Evolutionary conservation across 306 rosid genomes (phyloP).

Genomic region (Senna siamea): DNA sequence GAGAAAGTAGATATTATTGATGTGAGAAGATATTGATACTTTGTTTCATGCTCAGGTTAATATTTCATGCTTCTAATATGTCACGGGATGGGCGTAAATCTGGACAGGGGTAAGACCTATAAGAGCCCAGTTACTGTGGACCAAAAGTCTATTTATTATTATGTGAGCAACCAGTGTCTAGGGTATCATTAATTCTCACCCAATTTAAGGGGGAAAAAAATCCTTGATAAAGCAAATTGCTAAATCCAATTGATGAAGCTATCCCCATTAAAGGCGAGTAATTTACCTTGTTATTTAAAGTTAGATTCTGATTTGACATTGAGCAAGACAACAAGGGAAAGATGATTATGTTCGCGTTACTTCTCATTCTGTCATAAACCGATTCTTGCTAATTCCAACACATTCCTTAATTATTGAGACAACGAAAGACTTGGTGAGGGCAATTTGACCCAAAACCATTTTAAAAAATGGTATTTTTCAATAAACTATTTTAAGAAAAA

Average conservation of each 20-base stretch:
- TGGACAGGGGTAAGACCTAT: too few relatives aligned
- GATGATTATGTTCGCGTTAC: neutral
- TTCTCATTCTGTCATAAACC: neutral
- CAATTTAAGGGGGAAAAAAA: neutral
- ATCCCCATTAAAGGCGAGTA: conserved; percentile 2
- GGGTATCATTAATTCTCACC: neutral
- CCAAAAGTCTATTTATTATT: neutral
- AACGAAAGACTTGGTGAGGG: too few relatives aligned
- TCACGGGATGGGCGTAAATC: too few relatives aligned
- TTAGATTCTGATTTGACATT: conserved; percentile 25
- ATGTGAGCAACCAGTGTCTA: neutral
- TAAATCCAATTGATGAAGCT: neutral
- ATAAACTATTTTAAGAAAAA: too few relatives aligned
- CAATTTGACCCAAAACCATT: too few relatives aligned
- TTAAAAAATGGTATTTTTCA: too few relatives aligned
- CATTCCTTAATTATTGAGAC: neutral
- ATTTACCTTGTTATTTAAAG: conserved; percentile 1
- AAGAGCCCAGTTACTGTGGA: too few relatives aligned
- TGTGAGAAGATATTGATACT: too few relatives aligned
- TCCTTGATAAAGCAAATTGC: neutral
- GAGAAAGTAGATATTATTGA: too few relatives aligned
- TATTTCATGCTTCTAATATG: too few relatives aligned
- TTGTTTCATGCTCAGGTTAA: too few relatives aligned
- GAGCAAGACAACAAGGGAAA: conserved; percentile 1
- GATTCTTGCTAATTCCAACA: neutral